Percentiles rank a stretch among this genome's conserved stretches.
These are phyloP conservation scores for Phytophthora fragariae DNA, from an alignment of 352 stramenopile genomes.

Conservation along the genomic window DNA sequence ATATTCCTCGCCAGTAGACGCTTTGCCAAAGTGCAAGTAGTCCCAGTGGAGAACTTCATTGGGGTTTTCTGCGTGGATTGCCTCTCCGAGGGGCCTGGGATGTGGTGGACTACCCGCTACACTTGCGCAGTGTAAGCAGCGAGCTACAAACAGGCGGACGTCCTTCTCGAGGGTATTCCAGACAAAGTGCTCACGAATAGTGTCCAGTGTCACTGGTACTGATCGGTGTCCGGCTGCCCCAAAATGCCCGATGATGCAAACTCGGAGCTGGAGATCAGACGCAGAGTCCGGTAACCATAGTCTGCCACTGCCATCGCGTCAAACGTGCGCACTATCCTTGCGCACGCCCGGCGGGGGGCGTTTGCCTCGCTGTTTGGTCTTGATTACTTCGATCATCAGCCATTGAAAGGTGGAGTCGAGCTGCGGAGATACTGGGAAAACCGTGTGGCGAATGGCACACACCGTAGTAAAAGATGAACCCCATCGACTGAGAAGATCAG, in stretches of 20 bases:
- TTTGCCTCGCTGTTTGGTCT: neutral
- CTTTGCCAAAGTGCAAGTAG: conserved; percentile 15
- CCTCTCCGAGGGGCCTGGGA: neutral
- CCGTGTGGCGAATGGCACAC: neutral
- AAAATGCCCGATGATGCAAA: conserved; percentile 37
- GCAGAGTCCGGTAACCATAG: conserved; percentile 10
- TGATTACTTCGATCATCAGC: neutral
- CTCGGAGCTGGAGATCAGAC: conserved; percentile 24
- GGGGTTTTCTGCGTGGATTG: conserved; percentile 8
- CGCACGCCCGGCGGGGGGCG: neutral
- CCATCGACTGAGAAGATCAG: conserved; percentile 15
- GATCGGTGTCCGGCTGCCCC: conserved; percentile 34
- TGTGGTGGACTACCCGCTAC: neutral
- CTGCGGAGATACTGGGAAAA: neutral
- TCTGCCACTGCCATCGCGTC: neutral
- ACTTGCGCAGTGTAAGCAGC: conserved; percentile 15
- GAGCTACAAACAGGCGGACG: conserved; percentile 1
- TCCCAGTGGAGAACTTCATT: conserved; percentile 21
- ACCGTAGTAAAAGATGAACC: conserved; percentile 3
- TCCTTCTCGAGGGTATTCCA: conserved; percentile 16
- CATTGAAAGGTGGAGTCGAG: conserved; percentile 7
- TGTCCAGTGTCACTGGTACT: conserved; percentile 19
- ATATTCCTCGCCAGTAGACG: conserved; percentile 16
- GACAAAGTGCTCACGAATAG: conserved; percentile 13
- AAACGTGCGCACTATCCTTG: neutral